Percentiles rank a stretch among this genome's conserved stretches.
Evolutionary conservation across 2,329 filamentous ascomycete species (phyloP).

Genomic region (Fusarium duplospermum): DNA sequence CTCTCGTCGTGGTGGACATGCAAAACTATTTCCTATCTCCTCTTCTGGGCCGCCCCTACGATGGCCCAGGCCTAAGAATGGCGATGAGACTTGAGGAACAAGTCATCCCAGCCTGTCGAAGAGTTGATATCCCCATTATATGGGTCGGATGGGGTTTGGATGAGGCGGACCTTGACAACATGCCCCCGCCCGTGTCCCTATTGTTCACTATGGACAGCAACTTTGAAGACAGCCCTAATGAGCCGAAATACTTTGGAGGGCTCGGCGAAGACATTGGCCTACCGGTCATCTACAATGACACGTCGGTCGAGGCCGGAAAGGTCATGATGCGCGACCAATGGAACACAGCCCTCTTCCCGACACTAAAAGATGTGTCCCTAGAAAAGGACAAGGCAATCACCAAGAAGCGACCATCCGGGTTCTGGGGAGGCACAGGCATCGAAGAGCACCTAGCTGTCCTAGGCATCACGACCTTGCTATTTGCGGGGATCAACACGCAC

Average conservation of each 20-base stretch:
- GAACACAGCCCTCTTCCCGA: neutral
- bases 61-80: neutral
- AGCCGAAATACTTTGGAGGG: neutral
- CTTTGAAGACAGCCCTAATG: neutral
- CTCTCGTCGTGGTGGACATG: neutral
- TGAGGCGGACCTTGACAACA: neutral
- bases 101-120: neutral
- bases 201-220: neutral
- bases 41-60: neutral
- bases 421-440: neutral
- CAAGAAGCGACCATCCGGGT: neutral
- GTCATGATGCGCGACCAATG: neutral
- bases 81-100: neutral
- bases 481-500: neutral
- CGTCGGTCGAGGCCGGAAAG: neutral
- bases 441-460: neutral
- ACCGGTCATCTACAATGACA: neutral
- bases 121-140: neutral
- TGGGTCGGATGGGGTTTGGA: neutral
- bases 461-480: neutral
- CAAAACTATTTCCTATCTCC: neutral
- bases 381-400: neutral
- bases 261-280: neutral
- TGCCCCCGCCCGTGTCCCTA: neutral
- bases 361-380: neutral